Base-by-base conservation (phyloP, 148 eudicot genomes). In the Talinum fruticosum region DNA sequence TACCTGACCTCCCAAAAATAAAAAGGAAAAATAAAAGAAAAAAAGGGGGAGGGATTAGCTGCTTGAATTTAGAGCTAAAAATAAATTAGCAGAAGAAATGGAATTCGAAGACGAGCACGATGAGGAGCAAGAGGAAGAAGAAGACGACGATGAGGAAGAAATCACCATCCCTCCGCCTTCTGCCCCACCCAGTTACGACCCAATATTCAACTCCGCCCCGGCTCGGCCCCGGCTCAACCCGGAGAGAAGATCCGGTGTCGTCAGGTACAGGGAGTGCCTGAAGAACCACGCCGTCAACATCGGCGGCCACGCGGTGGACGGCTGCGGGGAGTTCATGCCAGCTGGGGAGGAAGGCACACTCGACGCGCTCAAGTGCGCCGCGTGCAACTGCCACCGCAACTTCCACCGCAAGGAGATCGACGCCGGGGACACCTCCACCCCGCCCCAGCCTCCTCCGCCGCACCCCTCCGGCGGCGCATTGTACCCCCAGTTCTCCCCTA, bases 361-460 rank as follows among this genome's bases (percentile, higher is more conserved):
- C 2, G 95, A 86, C 75, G 92, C 88, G 3, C 79, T 91, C 0
- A 86, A 81, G 23, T 91, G 95, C 81, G 90, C 95, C 16, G 95
- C 95, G 6, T 91, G 95, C 61, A 84, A 74, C 59, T 91, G 95
- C 78, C 95, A 91, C 88, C 90, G 92, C n/a, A 91, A 88, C 81
- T 91, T 91, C 85, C 95, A 91, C 87, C 81, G 92, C 5, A 91
- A 87, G 28, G 87, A 88, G 29, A 30, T 41, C 41, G 79, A 74
- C 47, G 74, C 75, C 0, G 38, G 73, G n/a, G 64, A 30, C 12
- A 7, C 2, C 16, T 2, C 8, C 6, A 10, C 5, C 0, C 12
- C 73, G 1, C 38, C 51, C 0, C 34, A 24, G 8, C 62, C 54
- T 10, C 69, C 47, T 5, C 59, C 77, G 16, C 45, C 75, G 0